Percentiles rank a stretch among this genome's conserved stretches.
phyloP scores from a whole-genome alignment of 352 stramenopile species.

The Phytopythium ostracodes region DNA sequence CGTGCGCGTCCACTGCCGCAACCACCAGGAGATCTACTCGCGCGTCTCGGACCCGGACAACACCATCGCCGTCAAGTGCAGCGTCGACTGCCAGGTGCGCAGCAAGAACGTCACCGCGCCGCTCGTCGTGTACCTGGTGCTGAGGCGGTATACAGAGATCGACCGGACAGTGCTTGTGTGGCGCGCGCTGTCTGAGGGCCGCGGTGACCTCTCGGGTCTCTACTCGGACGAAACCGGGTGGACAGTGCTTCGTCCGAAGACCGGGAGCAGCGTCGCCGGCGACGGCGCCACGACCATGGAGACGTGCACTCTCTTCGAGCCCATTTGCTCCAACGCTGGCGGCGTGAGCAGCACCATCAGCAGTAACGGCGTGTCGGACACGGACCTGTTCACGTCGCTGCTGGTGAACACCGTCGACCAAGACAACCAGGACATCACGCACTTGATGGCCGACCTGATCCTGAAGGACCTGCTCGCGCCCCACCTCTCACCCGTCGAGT shows the following conservation, averaged over 20 bases:
- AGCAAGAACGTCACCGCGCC: conserved; percentile 5
- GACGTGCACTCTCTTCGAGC: conserved; percentile 9
- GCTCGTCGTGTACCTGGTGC: conserved; percentile 14
- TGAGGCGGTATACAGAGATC: conserved; percentile 26
- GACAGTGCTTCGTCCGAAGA: conserved; percentile 10
- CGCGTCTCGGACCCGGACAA: conserved; percentile 14
- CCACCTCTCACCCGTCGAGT: conserved; percentile 4
- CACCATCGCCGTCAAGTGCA: conserved; percentile 23
- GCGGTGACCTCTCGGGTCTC: conserved; percentile 26
- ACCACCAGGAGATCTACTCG: conserved; percentile 16
- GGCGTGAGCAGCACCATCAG: background rate
- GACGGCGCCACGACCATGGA: conserved; percentile 7
- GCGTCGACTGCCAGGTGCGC: conserved; percentile 9
- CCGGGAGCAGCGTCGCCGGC: conserved; percentile 4
- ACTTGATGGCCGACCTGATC: conserved; percentile 9
- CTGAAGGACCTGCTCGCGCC: conserved; percentile 8
- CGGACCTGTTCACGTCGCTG: conserved; percentile 8
- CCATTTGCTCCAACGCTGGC: background rate
- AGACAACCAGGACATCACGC: conserved; percentile 11
- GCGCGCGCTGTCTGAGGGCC: conserved; percentile 32
- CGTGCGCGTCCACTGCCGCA: conserved; percentile 13
- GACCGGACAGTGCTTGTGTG: conserved; percentile 45
- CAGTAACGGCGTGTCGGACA: background rate
- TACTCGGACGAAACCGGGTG: conserved; percentile 52
- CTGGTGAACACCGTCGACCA: conserved; percentile 8